Conservation (phyloP, 73 alveolate genomes). For the Durusdinium trenchii region DNA sequence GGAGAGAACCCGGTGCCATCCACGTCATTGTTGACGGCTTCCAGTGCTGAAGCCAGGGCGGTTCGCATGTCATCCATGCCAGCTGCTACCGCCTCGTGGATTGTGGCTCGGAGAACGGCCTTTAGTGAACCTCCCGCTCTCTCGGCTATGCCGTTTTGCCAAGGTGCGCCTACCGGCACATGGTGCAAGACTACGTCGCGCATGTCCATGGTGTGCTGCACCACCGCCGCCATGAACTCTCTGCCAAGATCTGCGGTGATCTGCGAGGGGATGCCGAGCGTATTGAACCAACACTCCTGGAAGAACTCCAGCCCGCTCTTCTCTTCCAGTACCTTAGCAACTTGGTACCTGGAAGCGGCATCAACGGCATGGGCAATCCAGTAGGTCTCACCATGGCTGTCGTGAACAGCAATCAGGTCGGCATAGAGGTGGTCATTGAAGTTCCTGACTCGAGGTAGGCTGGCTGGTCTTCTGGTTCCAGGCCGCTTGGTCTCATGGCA, state of each 20-base stretch:
- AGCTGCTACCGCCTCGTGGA: neutral
- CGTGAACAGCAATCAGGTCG: neutral
- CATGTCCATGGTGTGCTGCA: neutral
- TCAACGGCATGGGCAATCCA: conserved; percentile 61
- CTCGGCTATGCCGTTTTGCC: conserved; percentile 2
- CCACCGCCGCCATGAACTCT: neutral
- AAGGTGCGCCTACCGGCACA: neutral
- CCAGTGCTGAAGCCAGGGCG: neutral
- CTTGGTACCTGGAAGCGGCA: neutral
- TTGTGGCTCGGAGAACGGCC: neutral
- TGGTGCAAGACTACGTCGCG: neutral
- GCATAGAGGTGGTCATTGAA: neutral
- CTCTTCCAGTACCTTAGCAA: neutral
- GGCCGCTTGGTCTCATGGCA: neutral
- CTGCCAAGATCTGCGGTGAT: conserved; percentile 15
- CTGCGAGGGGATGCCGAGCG: neutral
- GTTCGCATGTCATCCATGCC: neutral
- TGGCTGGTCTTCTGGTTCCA: neutral
- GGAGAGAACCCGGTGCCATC: neutral
- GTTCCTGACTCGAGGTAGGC: neutral
- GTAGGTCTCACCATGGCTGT: neutral
- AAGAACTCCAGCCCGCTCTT: neutral
- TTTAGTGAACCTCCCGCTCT: neutral
- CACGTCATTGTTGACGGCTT: neutral
- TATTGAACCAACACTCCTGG: neutral